Conservation (phyloP, 2,329 filamentous ascomycete genomes). For the Drechslerella dactyloides region DNA sequence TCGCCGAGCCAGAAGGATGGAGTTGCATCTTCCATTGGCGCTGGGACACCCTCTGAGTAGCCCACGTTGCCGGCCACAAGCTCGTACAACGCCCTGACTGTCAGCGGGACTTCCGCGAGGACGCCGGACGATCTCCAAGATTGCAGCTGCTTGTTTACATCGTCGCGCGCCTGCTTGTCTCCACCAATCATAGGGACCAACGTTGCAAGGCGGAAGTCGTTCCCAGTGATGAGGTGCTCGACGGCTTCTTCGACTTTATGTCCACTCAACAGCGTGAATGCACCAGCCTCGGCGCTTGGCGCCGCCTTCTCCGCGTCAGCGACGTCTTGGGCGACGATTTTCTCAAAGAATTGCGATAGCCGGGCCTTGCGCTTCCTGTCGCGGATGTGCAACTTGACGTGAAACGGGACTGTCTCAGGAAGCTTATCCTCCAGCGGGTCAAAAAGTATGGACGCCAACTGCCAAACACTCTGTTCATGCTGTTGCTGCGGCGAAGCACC, state of each 20-base stretch:
- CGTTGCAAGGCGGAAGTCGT: slow-evolving; percentile 82
- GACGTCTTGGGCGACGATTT: slow-evolving; percentile 65
- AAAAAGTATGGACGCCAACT: slow-evolving; percentile 84
- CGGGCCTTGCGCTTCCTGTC: slow-evolving; percentile 65
- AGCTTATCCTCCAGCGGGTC: slow-evolving; percentile 64
- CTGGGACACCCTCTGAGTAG: slow-evolving; percentile 77
- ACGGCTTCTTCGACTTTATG: slow-evolving; percentile 84
- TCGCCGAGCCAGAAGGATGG: slow-evolving; percentile 81
- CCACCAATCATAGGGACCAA: slow-evolving; percentile 81
- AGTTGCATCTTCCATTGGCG: slow-evolving; percentile 77
- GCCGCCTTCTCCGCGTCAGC: slow-evolving; percentile 66
- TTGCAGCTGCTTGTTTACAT: slow-evolving; percentile 79
- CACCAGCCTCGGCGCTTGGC: slow-evolving; percentile 77
- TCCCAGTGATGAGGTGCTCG: slow-evolving; percentile 74
- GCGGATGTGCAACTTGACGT: slow-evolving; percentile 55
- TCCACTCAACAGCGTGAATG: slow-evolving; percentile 77
- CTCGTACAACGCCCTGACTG: slow-evolving; percentile 86
- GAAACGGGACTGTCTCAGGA: slow-evolving; percentile 51
- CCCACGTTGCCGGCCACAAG: slow-evolving; percentile 87
- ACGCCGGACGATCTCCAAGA: slow-evolving; percentile 84
- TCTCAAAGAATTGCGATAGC: slow-evolving; percentile 72
- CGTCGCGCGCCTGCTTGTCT: slow-evolving; percentile 71
- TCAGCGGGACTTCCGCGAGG: slow-evolving; percentile 83
- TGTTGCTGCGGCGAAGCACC: slow-evolving; percentile 58
- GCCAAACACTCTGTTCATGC: slow-evolving; percentile 81